Percentiles rank a stretch among this genome's conserved stretches.
Conservation (phyloP, 1,284 basidiomycete genomes). For the Irpex sp. region DNA sequence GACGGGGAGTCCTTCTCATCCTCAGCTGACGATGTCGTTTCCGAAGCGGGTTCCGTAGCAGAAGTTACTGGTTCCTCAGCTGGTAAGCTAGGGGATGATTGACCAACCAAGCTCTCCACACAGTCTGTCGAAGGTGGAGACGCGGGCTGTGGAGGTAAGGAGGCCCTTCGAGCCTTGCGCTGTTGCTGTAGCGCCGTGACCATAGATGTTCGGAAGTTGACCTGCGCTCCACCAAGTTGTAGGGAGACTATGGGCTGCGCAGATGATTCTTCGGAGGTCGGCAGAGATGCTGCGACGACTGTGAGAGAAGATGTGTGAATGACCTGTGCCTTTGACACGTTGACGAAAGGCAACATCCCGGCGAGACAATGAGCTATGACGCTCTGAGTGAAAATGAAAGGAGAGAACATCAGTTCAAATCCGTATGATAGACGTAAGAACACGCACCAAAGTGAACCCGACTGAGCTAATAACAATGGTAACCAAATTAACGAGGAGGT, state of each 20-base stretch:
- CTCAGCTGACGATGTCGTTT: background rate
- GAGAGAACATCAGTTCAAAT: background rate
- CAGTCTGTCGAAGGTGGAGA: background rate
- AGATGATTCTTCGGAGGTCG: background rate
- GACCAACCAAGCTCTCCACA: background rate
- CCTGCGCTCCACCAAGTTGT: background rate
- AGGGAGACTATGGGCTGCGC: background rate
- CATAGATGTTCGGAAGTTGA: background rate
- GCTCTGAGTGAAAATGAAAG: constrained; percentile 5
- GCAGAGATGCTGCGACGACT: constrained; percentile 1
- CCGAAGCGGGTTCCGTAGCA: background rate
- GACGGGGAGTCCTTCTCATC: background rate
- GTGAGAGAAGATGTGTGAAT: background rate
- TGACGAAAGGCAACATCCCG: constrained; percentile 6
- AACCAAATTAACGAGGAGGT: background rate
- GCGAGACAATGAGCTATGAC: constrained; percentile 8
- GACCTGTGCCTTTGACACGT: background rate
- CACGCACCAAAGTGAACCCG: background rate
- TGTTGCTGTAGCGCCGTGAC: background rate
- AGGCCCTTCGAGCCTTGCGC: background rate
- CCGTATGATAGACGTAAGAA: background rate
- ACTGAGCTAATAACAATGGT: background rate
- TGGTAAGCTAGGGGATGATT: background rate
- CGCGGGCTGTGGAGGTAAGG: background rate
- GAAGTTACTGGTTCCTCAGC: background rate